Evolutionary conservation across 257 asterid species (phyloP).

Genomic region (Mitragyna speciosa): DNA sequence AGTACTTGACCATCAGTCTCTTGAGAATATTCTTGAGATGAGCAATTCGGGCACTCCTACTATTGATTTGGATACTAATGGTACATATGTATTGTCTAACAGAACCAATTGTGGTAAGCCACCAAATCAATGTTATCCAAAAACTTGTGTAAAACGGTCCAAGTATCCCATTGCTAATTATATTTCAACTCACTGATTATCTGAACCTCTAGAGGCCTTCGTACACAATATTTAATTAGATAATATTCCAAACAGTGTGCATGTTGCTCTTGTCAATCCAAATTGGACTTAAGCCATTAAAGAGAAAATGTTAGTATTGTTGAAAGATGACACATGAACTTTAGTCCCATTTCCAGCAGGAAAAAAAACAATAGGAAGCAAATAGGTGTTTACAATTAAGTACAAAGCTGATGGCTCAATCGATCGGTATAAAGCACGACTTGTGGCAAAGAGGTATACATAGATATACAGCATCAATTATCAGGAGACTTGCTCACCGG

Average conservation of each 20-base stretch:
- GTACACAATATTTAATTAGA: no score
- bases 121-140: not conserved
- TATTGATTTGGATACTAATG: not conserved
- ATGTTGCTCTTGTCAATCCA: not conserved
- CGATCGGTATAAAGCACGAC: not conserved
- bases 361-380: not conserved
- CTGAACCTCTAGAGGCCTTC: not conserved
- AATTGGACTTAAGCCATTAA: not conserved
- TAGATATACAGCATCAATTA: no score
- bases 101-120: not conserved
- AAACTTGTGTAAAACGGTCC: no score
- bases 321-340: not conserved
- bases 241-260: not conserved
- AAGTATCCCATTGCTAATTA: not conserved
- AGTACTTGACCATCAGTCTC: not conserved
- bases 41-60: no score
- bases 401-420: no score
- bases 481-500: no score
- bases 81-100: not conserved
- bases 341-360: not conserved
- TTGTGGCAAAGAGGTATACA: no score
- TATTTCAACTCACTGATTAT: not conserved
- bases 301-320: not conserved
- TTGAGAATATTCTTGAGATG: no score
- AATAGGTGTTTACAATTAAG: no score